Conservation (phyloP, 1,284 basidiomycete genomes). For the Sporisorium graminicola region DNA sequence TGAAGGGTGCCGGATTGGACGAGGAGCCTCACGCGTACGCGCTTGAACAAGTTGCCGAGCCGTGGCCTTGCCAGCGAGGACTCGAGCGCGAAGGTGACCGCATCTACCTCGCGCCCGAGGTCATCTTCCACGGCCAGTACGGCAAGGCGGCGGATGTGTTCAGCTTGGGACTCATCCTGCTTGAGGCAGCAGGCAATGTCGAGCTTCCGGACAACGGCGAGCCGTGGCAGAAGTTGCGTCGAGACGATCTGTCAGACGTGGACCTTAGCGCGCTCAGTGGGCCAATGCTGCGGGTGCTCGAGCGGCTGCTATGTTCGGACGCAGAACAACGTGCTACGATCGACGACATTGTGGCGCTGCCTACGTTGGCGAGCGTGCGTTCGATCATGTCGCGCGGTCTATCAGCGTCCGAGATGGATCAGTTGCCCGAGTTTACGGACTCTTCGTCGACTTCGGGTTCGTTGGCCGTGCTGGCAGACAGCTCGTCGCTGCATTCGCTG, state of each 20-base stretch:
- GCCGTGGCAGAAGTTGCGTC: conserved; percentile 91
- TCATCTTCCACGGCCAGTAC: conserved; percentile 85
- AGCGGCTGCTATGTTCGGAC: conserved; percentile 50
- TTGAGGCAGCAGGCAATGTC: conserved; percentile 95
- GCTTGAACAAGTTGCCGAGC: conserved; percentile 24
- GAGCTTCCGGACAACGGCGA: conserved; percentile 96
- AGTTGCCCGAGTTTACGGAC: conserved; percentile 60
- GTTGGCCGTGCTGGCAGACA: conserved; percentile 23
- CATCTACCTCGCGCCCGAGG: conserved; percentile 97
- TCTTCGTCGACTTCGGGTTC: conserved; percentile 34
- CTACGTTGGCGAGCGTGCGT: conserved; percentile 55
- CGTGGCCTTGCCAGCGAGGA: conserved; percentile 24
- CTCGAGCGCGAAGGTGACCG: conserved; percentile 92
- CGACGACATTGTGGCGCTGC: conserved; percentile 53
- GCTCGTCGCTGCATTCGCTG: conserved; percentile 30
- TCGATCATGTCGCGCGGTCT: conserved; percentile 58
- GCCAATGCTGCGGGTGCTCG: conserved; percentile 61
- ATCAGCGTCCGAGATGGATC: conserved; percentile 61
- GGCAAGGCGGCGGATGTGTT: conserved; percentile 96
- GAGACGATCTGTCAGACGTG: conserved; percentile 91
- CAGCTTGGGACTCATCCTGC: conserved; percentile 93
- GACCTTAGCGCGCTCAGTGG: conserved; percentile 76
- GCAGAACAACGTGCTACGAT: conserved; percentile 56
- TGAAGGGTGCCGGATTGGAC: conserved; percentile 60
- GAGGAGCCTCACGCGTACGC: conserved; percentile 11